phyloP scores from a whole-genome alignment of 345 rosid genomes.

The Eucalyptus cloeziana region DNA sequence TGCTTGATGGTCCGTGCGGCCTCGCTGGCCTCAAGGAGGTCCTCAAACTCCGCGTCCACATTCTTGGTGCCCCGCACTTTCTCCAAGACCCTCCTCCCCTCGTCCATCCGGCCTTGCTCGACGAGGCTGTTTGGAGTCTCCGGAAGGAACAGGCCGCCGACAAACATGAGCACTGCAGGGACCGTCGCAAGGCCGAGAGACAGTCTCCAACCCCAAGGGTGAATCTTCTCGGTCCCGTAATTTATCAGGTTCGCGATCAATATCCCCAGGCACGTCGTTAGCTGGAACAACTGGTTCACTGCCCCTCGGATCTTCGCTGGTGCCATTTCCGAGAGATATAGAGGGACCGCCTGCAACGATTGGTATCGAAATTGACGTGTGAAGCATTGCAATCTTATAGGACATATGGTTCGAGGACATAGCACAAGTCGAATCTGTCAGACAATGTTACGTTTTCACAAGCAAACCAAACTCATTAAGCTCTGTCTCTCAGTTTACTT shows the following conservation, averaged over 20 bases:
- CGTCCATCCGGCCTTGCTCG: slow-evolving; percentile 63
- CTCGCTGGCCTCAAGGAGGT: slow-evolving; percentile 68
- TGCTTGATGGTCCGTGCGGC: slow-evolving; percentile 53
- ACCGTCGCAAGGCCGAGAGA: slow-evolving; percentile 62
- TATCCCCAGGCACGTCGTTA: slow-evolving; percentile 79
- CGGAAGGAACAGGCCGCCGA: slow-evolving; percentile 54
- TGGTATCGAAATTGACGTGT: background rate
- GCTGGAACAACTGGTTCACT: slow-evolving; percentile 71
- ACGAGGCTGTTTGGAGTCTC: slow-evolving; percentile 83
- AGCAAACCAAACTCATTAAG: background rate
- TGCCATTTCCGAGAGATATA: slow-evolving; percentile 90
- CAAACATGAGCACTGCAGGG: slow-evolving; percentile 61
- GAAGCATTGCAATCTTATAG: background rate
- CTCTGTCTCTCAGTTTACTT: background rate
- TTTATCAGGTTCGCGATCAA: slow-evolving; percentile 65
- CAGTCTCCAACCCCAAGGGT: slow-evolving; percentile 89
- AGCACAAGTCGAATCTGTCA: background rate
- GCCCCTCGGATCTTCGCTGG: slow-evolving; percentile 81
- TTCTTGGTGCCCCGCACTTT: slow-evolving; percentile 60
- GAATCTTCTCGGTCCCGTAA: slow-evolving; percentile 54
- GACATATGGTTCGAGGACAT: background rate
- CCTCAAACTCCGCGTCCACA: slow-evolving; percentile 61
- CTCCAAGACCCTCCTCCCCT: slow-evolving; percentile 45
- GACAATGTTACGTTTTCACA: background rate
- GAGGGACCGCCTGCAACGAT: slow-evolving; percentile 59